Conservation (phyloP, 148 eudicot species). For the Arctostaphylos glauca region DNA sequence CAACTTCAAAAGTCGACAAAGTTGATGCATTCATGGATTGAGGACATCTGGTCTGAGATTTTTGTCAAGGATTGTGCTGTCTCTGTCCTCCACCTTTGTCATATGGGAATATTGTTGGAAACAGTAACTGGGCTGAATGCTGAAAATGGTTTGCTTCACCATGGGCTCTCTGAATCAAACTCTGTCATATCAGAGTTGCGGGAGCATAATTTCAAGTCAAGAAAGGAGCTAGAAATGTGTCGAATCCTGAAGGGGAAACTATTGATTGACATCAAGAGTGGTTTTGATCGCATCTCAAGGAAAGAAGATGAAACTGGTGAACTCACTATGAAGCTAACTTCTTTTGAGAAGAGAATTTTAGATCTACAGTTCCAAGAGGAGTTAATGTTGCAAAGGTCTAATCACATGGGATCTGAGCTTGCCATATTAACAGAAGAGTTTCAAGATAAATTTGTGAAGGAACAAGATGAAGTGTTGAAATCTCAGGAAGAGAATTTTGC, state of each 20-base stretch:
- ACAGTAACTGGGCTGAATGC: constrained; percentile 56
- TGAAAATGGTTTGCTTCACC: constrained; percentile 66
- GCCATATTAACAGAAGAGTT: constrained; percentile 52
- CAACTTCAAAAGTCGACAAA: constrained; percentile 41
- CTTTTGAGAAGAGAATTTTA: constrained; percentile 53
- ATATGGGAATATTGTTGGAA: constrained; percentile 70
- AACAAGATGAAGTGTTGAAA: constrained; percentile 36
- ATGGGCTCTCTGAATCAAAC: constrained; percentile 61
- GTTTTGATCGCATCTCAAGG: constrained; percentile 51
- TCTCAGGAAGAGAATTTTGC: constrained; percentile 47
- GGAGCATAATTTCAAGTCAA: constrained; percentile 57
- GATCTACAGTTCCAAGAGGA: constrained; percentile 72
- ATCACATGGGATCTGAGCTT: constrained; percentile 60
- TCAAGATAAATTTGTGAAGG: constrained; percentile 49
- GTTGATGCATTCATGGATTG: constrained; percentile 51
- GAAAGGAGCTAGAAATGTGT: constrained; percentile 60
- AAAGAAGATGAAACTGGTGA: constrained; percentile 59
- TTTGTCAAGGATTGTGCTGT: constrained; percentile 64
- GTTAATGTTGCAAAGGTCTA: constrained; percentile 62
- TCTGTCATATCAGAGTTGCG: constrained; percentile 49
- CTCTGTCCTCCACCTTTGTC: constrained; percentile 70
- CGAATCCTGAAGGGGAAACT: constrained; percentile 51
- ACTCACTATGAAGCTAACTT: constrained; percentile 46
- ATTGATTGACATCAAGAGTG: constrained; percentile 57
- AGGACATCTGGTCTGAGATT: constrained; percentile 79